Evolutionary conservation across 2,329 filamentous ascomycete species (phyloP).

Genomic region (Ophiostoma quercus): DNA sequence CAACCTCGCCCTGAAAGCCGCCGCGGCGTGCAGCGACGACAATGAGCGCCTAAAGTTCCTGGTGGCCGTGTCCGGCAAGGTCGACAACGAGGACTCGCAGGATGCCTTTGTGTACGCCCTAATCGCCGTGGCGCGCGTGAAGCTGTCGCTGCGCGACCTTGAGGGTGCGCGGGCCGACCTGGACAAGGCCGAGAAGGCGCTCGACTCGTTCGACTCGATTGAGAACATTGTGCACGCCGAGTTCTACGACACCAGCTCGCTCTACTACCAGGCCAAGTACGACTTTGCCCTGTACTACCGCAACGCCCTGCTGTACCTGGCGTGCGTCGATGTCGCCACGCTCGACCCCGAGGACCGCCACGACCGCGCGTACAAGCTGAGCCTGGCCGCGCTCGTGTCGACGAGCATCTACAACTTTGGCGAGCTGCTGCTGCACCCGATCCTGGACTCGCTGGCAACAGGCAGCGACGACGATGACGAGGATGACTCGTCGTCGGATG

Average conservation of each 20-base stretch:
- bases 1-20: conserved; percentile 79
- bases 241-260: conserved; percentile 92
- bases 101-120: conserved; percentile 94
- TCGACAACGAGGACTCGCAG: conserved; percentile 87
- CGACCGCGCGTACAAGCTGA: conserved; percentile 83
- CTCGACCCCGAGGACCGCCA: conserved; percentile 71
- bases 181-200: conserved; percentile 77
- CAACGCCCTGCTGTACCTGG: conserved; percentile 94
- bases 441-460: conserved; percentile 68
- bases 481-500: conserved; percentile 33
- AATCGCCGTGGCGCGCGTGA: conserved; percentile 81
- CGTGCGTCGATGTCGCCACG: conserved; percentile 79
- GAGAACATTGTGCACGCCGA: conserved; percentile 93
- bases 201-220: conserved; percentile 90
- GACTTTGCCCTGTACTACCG: conserved; percentile 97
- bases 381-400: conserved; percentile 85
- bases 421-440: conserved; percentile 94
- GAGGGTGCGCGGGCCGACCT: conserved; percentile 82
- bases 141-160: conserved; percentile 71
- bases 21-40: conserved; percentile 79
- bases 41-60: conserved; percentile 82
- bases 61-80: conserved; percentile 74
- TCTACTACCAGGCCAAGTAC: conserved; percentile 88
- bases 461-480: conserved; percentile 34
- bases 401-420: conserved; percentile 99